Percentiles rank a stretch among this genome's conserved stretches.
Evolutionary conservation across 2,329 filamentous ascomycete species (phyloP).

Genomic region (Seiridium unicorne): DNA sequence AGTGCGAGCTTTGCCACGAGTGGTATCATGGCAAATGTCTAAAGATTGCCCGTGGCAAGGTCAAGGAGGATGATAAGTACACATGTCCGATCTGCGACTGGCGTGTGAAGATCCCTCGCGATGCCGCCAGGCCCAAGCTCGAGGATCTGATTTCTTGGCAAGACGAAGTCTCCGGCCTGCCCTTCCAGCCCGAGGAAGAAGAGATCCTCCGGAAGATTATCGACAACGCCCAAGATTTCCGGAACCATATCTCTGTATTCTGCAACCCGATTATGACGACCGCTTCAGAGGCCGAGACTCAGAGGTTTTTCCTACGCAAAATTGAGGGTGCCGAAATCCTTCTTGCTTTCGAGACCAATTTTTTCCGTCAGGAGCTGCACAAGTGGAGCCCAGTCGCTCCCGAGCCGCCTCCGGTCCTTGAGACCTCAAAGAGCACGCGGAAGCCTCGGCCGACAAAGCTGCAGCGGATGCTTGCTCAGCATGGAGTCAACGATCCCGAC

Average conservation of each 20-base stretch:
- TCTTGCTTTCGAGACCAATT: conserved; percentile 91
- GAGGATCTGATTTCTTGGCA: conserved; percentile 85
- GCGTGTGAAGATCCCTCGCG: conserved; percentile 93
- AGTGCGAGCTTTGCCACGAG: conserved; percentile 96
- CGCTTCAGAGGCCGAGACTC: conserved; percentile 80
- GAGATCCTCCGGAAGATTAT: conserved; percentile 83
- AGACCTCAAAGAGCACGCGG: conserved; percentile 85
- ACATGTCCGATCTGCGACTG: conserved; percentile 98
- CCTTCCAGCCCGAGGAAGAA: conserved; percentile 96
- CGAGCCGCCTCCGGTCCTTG: conserved; percentile 78
- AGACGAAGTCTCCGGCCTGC: conserved; percentile 75
- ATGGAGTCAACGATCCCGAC: conserved; percentile 86
- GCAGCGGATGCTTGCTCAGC: conserved; percentile 87
- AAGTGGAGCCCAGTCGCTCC: conserved; percentile 92
- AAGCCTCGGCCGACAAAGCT: conserved; percentile 96
- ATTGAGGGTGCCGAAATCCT: conserved; percentile 96
- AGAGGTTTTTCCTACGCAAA: conserved; percentile 94
- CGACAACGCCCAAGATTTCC: conserved; percentile 78
- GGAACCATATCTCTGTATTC: conserved; percentile 75
- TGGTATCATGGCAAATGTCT: conserved; percentile 99
- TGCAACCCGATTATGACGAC: conserved; percentile 81
- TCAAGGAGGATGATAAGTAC: conserved; percentile 98
- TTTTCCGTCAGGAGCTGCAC: conserved; percentile 92
- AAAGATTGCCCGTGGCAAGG: conserved; percentile 95
- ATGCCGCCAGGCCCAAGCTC: conserved; percentile 91